Base-by-base conservation (phyloP, 2,329 filamentous ascomycete genomes). In the Cordyceps javanica region DNA sequence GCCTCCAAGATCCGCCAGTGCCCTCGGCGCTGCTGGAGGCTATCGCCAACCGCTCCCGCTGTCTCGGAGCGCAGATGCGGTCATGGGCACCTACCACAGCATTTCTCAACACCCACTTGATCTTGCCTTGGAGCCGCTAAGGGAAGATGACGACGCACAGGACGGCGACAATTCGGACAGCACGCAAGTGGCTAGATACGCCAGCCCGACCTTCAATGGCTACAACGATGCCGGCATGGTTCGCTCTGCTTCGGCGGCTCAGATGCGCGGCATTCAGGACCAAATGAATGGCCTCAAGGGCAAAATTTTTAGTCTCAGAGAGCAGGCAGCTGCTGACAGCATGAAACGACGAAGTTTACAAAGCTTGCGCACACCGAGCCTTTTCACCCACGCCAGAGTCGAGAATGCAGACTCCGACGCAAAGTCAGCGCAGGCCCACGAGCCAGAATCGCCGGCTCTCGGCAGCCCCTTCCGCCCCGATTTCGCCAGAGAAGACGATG, bases 221-320 rank as follows among this genome's bases (percentile, higher is more conserved):
- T 65, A 70, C 1, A 73, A 66, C n/a, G 75, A 77, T 10, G 73
- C 76, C 44, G 78, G 77, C 1, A 71, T 87, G 9, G 81, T 81
- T 26, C 81, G 89, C 19, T 86, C 89, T 3, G 79, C 85, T 14
- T 93, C 90, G 1, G 85, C 85, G n/a, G 80, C 86, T 14, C 86
- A 89, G 66, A 84, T 90, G 67, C 84, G 87, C 9, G 82, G 82
- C 53, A 76, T 96, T 44, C 90, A 90, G 60, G 87, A 91, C 62
- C 91, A 96, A 69, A 90, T 96, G 82, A 86, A 88, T 57, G 90
- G 89, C 55, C 77, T 96, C 48, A 92, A 91, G 67, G 90, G 89
- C 60, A 90, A 91, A 66, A 91, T 96, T 36, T 92, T 90, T 1
- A 88, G 79, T 16, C 72, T 96, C 42, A 88, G 89, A 64, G 85